Evolutionary conservation across 306 rosid species (phyloP).

Genomic region (Coriaria nepalensis): DNA sequence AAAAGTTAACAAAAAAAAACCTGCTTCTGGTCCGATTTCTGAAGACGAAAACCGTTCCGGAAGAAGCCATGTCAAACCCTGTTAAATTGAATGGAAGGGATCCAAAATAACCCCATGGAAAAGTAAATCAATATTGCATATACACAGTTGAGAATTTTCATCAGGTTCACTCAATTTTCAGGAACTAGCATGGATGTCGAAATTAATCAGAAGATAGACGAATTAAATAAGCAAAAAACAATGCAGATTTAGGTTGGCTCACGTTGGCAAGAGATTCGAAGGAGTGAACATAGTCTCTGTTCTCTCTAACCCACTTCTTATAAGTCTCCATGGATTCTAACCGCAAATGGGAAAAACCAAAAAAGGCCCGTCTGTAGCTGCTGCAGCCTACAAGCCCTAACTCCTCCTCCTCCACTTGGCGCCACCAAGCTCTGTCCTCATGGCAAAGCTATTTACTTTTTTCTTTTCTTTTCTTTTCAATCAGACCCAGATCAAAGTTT

Average conservation of each 20-base stretch:
- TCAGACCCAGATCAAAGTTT: too few species aligned
- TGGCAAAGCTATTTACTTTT: too few species aligned
- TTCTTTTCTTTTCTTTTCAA: too few species aligned
- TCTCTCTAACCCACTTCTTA: conserved; percentile 78
- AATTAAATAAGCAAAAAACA: background rate
- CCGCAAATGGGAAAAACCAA: conserved; percentile 4
- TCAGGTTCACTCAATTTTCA: too few species aligned
- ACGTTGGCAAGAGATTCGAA: conserved; percentile 87
- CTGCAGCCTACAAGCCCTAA: too few species aligned
- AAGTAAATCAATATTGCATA: too few species aligned
- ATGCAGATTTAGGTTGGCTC: conserved; percentile 9
- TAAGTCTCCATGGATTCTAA: conserved; percentile 59
- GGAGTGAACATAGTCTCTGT: conserved; percentile 72
- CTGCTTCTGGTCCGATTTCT: conserved; percentile 99
- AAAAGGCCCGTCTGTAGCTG: background rate
- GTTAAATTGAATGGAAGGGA: conserved; percentile 5
- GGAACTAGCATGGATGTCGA: too few species aligned
- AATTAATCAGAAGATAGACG: background rate
- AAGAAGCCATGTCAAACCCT: conserved; percentile 97
- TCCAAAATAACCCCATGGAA: too few species aligned
- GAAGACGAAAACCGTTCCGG: conserved; percentile 90
- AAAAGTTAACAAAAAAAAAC: conserved; percentile 77
- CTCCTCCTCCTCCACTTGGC: too few species aligned
- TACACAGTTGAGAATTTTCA: too few species aligned
- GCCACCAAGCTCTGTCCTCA: too few species aligned